phyloP scores from a whole-genome alignment of 139 green algal species.

The Volvox reticuliferus region DNA sequence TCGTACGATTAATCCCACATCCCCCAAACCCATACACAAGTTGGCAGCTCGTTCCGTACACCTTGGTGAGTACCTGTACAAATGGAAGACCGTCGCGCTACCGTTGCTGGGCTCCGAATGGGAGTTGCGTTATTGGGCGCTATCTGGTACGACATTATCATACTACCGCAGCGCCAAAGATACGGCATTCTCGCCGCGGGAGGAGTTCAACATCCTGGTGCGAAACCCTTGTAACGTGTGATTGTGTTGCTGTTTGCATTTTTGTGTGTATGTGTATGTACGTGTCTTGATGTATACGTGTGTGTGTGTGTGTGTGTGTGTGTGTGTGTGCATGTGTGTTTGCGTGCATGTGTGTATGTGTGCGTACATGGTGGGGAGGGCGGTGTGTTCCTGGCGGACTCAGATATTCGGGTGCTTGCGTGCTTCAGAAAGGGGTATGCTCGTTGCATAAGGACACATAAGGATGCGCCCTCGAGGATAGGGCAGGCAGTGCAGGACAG shows the following conservation, averaged over 20 bases:
- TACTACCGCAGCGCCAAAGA: slow-evolving; percentile 47
- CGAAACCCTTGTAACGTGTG: neutral
- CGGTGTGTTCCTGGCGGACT: too few species aligned
- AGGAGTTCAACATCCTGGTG: slow-evolving; percentile 53
- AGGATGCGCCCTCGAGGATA: too few species aligned
- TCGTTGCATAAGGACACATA: too few species aligned
- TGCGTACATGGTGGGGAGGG: neutral
- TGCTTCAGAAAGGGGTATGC: too few species aligned
- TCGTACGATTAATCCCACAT: too few species aligned
- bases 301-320: neutral
- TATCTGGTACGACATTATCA: slow-evolving; percentile 30
- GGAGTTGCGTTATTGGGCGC: slow-evolving; percentile 50
- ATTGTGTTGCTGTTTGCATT: neutral
- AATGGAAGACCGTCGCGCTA: slow-evolving; percentile 43
- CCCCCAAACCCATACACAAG: neutral
- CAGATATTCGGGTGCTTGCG: too few species aligned
- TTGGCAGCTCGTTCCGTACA: slow-evolving; percentile 22
- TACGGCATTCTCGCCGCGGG: slow-evolving; percentile 43
- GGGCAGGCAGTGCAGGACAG: too few species aligned
- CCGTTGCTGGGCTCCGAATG: slow-evolving; percentile 52
- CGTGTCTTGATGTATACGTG: too few species aligned
- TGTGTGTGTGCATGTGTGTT: neutral
- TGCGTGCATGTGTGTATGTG: neutral
- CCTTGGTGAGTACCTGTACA: slow-evolving; percentile 48
- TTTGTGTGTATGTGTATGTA: neutral